Evolutionary conservation across 2,329 filamentous ascomycete species (phyloP), one percentile per base, ranked within the genome.

Genomic region (Nannizziopsis arthrosporioides): DNA sequence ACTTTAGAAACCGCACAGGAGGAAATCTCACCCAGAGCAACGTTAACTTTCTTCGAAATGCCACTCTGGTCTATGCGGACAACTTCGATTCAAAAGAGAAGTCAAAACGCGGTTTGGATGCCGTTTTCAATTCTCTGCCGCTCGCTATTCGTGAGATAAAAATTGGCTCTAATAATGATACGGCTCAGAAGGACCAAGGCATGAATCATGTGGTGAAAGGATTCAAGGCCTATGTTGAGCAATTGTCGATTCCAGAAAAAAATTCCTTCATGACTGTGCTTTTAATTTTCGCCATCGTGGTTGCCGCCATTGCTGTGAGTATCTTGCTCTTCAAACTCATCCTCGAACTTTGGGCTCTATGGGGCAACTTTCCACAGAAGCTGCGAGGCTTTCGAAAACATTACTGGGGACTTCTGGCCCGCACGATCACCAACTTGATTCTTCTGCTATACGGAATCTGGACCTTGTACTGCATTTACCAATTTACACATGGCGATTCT

Each of bases 221-320:
- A 45, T 84, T 96, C 58, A 77, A 89, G 63, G 85, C 78, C 27
- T 94, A 84, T 59, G 83, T 82, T n/a, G 81, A 94, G 62, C 75
- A 89, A 62, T 76, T 94, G 49, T 80, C 78, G 38, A 88, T 96
- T 46, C 92, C 92, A 14, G 78, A 84, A 56, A 81, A 85, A 42
- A 94, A 95, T 69, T 88, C 87, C 1, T 96, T 96, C 71, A 94
- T 98, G 89, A 95, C 87, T 0, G 81, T 94, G 3, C 76, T 96
- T 1, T 73, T 96, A 44, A 73, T 95, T 51, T 90, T 94, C 52
- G 85, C 87, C 53, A 92, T 94, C 55, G 74, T 93, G 45, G 78
- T 96, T 54, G 89, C 81, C 3, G 77, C 78, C 31, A 90, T 95
- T 55, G 82, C 85, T 38, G 84, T 94, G 18, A 80, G 85, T 19